Evolutionary conservation across 2,329 filamentous ascomycete genomes (phyloP).

Genomic region (Aspergillus sojae): DNA sequence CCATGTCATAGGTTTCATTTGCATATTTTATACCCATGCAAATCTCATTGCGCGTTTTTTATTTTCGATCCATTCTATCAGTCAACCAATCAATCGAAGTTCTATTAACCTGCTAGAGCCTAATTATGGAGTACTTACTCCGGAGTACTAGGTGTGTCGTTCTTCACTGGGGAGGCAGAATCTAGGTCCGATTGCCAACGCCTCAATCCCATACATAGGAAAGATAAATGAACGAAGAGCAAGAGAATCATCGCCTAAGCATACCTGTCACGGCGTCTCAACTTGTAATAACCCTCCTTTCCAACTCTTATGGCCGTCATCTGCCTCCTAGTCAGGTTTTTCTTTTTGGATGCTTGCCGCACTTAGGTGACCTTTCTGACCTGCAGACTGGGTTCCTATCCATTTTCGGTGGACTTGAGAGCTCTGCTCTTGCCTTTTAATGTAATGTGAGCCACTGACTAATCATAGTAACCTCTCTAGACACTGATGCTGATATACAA

Average conservation of each 20-base stretch:
- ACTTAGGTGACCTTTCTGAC: too few species aligned
- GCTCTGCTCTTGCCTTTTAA: too few species aligned
- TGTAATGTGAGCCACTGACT: too few species aligned
- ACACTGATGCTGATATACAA: too few species aligned
- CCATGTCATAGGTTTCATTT: conserved; percentile 3
- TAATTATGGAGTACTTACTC: neutral
- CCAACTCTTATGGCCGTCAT: too few species aligned
- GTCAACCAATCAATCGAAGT: neutral
- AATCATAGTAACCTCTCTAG: too few species aligned
- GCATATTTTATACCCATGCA: conserved; percentile 5
- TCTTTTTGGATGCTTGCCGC: too few species aligned
- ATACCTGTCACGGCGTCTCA: neutral
- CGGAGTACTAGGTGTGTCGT: neutral
- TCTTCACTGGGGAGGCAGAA: neutral
- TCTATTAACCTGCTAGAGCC: neutral
- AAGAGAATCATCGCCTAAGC: neutral
- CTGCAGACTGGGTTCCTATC: neutral
- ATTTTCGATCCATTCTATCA: neutral
- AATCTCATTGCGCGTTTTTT: neutral
- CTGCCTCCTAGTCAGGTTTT: too few species aligned
- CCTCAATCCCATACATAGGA: neutral
- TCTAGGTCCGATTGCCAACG: neutral
- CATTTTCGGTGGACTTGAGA: too few species aligned
- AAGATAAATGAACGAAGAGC: neutral
- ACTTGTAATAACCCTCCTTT: neutral